phyloP scores from a whole-genome alignment of 352 stramenopile genomes.

The Chrysophaeum taylorii region DNA sequence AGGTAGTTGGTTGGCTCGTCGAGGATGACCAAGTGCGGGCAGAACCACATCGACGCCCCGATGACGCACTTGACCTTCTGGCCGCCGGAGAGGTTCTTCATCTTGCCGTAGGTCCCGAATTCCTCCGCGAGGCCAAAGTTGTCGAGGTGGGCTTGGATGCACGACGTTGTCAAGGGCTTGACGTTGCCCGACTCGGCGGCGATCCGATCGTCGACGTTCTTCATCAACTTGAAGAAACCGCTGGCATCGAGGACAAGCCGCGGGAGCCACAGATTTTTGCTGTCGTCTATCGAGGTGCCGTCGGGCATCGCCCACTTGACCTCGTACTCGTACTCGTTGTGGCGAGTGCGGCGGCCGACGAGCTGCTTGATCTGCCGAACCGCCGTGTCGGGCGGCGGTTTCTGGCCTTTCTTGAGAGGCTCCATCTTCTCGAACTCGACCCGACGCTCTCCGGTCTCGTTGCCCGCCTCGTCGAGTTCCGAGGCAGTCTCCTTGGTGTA shows the following conservation, averaged over 20 bases:
- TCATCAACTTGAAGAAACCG: conserved; percentile 75
- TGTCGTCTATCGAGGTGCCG: conserved; percentile 60
- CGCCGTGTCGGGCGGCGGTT: conserved; percentile 33
- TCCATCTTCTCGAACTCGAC: conserved; percentile 64
- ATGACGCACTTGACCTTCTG: conserved; percentile 68
- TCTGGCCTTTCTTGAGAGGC: conserved; percentile 32
- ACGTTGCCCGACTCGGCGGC: conserved; percentile 56
- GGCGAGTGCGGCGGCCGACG: conserved; percentile 75
- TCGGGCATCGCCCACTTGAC: conserved; percentile 88
- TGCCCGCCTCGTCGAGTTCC: conserved; percentile 36
- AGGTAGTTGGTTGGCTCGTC: conserved; percentile 92
- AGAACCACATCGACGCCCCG: conserved; percentile 60
- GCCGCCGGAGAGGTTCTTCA: conserved; percentile 56
- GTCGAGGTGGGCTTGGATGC: conserved; percentile 61
- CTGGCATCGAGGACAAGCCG: conserved; percentile 73
- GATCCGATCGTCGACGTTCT: conserved; percentile 61
- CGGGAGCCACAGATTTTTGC: conserved; percentile 57
- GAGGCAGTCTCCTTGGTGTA: conserved; percentile 42
- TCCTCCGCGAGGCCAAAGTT: conserved; percentile 56
- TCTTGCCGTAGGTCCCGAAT: conserved; percentile 64
- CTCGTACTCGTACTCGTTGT: conserved; percentile 91
- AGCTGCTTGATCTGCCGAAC: conserved; percentile 41
- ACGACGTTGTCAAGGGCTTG: conserved; percentile 66
- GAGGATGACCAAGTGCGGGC: conserved; percentile 75
- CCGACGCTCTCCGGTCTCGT: conserved; percentile 53